Conservation (phyloP, 176 grass and related monocot species). For the Saccharum officinarum region DNA sequence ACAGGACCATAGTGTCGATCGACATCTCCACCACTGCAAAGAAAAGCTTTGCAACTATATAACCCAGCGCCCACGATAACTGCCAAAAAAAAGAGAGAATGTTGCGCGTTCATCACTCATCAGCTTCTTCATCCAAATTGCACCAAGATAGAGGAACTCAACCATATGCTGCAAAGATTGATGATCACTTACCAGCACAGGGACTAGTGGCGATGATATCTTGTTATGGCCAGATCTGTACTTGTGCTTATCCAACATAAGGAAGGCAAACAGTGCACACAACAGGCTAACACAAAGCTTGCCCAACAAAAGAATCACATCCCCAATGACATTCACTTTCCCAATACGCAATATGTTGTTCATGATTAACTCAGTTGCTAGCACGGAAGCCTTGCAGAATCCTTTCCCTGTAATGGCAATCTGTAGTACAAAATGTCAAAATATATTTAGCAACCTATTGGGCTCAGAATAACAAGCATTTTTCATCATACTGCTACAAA, state of each 20-base stretch:
- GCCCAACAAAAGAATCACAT: slow-evolving; percentile 84
- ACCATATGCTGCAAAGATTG: background rate
- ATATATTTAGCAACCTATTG: background rate
- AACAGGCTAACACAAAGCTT: slow-evolving; percentile 90
- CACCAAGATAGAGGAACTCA: background rate
- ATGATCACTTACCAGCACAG: slow-evolving; percentile 64
- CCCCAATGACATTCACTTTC: slow-evolving; percentile 91
- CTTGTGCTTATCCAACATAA: slow-evolving; percentile 88
- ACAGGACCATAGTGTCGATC: slow-evolving; percentile 83
- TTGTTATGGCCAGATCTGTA: slow-evolving; percentile 90
- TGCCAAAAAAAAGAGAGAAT: background rate
- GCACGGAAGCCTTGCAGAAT: slow-evolving; percentile 81
- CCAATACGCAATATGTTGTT: slow-evolving; percentile 93
- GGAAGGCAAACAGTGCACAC: slow-evolving; percentile 87
- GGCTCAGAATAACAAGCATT: background rate
- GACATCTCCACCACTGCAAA: slow-evolving; percentile 86
- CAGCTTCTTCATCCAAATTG: background rate
- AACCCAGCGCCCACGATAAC: slow-evolving; percentile 84
- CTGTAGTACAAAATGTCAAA: slow-evolving; percentile 26
- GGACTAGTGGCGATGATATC: slow-evolving; percentile 90
- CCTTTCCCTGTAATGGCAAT: slow-evolving; percentile 95
- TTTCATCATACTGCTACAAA: background rate
- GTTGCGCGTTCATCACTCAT: background rate
- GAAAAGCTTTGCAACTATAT: slow-evolving; percentile 84
- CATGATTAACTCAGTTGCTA: slow-evolving; percentile 81